A percentile compares a stretch with the other conserved stretches of the same genome.
phyloP scores from a whole-genome alignment of 371 early-diverging fungal genomes.

The Dentiscutata heterogama region DNA sequence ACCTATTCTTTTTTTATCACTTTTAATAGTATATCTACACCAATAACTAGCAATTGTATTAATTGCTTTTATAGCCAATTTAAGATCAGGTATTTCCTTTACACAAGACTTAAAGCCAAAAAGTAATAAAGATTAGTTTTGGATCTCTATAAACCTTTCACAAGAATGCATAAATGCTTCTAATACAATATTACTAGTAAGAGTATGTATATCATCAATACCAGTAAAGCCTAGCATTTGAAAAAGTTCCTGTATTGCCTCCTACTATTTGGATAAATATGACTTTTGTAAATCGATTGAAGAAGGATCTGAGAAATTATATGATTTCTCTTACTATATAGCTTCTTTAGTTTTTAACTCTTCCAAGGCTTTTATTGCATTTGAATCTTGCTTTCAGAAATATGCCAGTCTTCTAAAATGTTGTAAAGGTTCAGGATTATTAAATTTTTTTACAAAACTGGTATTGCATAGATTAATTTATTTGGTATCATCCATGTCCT shows the following conservation, averaged over 20 bases:
- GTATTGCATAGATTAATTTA: constrained; percentile 21
- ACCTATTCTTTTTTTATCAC: constrained; percentile 18
- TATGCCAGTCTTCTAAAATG: constrained; percentile 6
- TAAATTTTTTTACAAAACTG: constrained; percentile 24
- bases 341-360: constrained; percentile 17
- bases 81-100: constrained; percentile 38
- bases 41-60: constrained; percentile 40
- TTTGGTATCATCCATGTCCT: not conserved
- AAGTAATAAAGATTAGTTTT: constrained; percentile 9
- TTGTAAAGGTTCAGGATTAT: constrained; percentile 37
- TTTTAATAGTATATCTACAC: constrained; percentile 33
- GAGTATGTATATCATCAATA: constrained; percentile 21
- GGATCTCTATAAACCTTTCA: not conserved
- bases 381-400: constrained; percentile 26
- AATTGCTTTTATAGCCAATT: constrained; percentile 35
- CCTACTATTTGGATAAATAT: constrained; percentile 6
- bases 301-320: not conserved
- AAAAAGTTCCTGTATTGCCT: not conserved
- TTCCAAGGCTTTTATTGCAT: constrained; percentile 32
- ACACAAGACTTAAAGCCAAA: constrained; percentile 32
- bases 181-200: not conserved
- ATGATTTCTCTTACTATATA: constrained; percentile 4
- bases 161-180: not conserved
- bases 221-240: not conserved
- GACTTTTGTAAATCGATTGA: constrained; percentile 21